Conservation (phyloP, 2,329 filamentous ascomycete genomes). For the Fusarium brevicatenulatum region DNA sequence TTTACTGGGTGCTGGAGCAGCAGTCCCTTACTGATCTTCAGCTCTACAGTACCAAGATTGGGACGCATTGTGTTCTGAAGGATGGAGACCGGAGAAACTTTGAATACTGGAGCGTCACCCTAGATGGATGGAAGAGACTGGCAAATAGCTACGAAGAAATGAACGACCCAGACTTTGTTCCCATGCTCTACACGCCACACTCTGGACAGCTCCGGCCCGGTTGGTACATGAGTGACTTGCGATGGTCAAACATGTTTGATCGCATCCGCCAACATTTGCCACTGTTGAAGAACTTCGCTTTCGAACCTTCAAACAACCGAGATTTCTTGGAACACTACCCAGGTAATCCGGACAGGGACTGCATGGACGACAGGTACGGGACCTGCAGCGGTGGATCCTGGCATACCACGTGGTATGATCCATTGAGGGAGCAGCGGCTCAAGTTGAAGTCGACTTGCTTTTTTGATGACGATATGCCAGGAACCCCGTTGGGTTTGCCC, state of each 20-base stretch:
- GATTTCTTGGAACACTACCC: no score
- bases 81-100: no score
- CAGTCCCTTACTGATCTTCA: no score
- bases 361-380: no score
- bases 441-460: no score
- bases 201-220: neutral
- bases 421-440: no score
- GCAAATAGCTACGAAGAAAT: no score
- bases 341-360: no score
- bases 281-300: neutral
- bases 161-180: no score
- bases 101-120: neutral
- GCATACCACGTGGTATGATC: no score
- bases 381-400: no score
- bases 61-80: neutral
- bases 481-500: neutral
- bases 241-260: slow-evolving; percentile 40
- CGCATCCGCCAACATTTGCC: slow-evolving; percentile 19
- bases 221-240: neutral
- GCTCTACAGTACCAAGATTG: neutral
- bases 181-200: neutral
- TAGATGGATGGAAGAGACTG: slow-evolving; percentile 22
- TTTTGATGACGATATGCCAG: no score
- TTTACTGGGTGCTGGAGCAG: slow-evolving; percentile 33
- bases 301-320: neutral